Evolutionary conservation across 805 yeast genomes (phyloP).

Genomic region (Candida corydali): DNA sequence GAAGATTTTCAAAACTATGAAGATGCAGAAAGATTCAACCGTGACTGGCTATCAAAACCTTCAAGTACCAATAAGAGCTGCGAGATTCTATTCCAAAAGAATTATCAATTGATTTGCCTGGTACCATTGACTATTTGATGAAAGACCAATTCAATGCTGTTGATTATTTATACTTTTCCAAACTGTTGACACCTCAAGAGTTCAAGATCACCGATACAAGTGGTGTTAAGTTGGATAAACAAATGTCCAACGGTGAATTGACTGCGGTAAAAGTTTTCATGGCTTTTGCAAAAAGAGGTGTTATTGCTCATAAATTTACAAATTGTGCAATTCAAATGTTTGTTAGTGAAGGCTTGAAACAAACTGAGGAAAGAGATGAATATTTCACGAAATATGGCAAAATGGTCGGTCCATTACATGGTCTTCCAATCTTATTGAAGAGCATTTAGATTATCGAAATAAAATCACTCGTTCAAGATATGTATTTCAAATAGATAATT

Average conservation of each 20-base stretch:
- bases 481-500: conserved; percentile 30
- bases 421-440: conserved; percentile 61
- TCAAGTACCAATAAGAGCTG: conserved; percentile 30
- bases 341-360: conserved; percentile 53
- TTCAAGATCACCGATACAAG: conserved; percentile 36
- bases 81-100: conserved; percentile 27
- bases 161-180: conserved; percentile 29
- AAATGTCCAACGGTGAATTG: conserved; percentile 32
- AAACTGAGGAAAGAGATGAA: conserved; percentile 54
- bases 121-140: conserved; percentile 24
- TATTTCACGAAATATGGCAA: conserved; percentile 45
- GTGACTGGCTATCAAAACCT: conserved; percentile 44
- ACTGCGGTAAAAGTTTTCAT: conserved; percentile 35
- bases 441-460: conserved; percentile 36
- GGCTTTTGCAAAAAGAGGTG: conserved; percentile 40
- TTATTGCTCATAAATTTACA: conserved; percentile 41
- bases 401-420: conserved; percentile 60
- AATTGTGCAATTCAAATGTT: conserved; percentile 44
- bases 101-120: conserved; percentile 29
- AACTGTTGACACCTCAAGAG: conserved; percentile 30
- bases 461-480: conserved; percentile 38
- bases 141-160: conserved; percentile 33
- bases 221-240: conserved; percentile 19
- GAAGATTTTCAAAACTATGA: conserved; percentile 31
- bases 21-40: conserved; percentile 38